Base-by-base conservation (phyloP, 2,329 filamentous ascomycete genomes). In the Beauveria sp. region DNA sequence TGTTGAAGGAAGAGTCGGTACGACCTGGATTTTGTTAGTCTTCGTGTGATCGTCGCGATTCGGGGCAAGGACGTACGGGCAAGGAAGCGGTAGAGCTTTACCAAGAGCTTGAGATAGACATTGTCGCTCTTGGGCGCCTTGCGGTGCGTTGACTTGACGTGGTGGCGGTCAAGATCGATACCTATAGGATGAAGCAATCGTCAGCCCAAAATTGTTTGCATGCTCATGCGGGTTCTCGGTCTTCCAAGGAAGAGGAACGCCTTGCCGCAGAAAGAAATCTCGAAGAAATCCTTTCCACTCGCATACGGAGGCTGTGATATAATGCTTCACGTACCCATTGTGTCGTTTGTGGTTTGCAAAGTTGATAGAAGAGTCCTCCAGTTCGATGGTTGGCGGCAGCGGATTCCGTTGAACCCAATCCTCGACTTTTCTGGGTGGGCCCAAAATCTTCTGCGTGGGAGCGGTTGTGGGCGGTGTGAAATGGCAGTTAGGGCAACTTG, bases 1-100 rank as follows among this genome's bases (percentile, higher is more conserved):
- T 96, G 90, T 99, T 99, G 90, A 99, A 99, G 82, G 86, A 86
- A 69, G 91, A 86, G 79, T 98, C 95, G 77, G 95, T 99, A 77
- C 95, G 93, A 81, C 92, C 91, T 96, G 51, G 24, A 30, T 26
- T 16, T 45, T 51, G 56, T 53, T 38, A 49, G 24, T 50, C 34
- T 60, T 58, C 20, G 46, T 34, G n/a, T n/a, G 28, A 5, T 20
- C 12, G 59, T 63, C 54, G 60, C 26, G 54, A 6, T 20, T 45
- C 22, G 22, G 20, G 18, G 40, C 26, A 50, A 20, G 14, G 66
- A 87, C 88, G 81, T 91, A 96, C 92, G 91, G 75, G 91, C 88
- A 78, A 96, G 82, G 86, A 96, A 96, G 84, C 91, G 90, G 86
- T 96, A 96, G 61, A 96, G 89, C 89, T 97, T 97, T 80, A 97